A percentile compares a stretch with the other conserved stretches of the same genome.
These are phyloP conservation scores for Mycena floridula DNA, from an alignment of 768 basidiomycete species.

Conservation along the genomic window DNA sequence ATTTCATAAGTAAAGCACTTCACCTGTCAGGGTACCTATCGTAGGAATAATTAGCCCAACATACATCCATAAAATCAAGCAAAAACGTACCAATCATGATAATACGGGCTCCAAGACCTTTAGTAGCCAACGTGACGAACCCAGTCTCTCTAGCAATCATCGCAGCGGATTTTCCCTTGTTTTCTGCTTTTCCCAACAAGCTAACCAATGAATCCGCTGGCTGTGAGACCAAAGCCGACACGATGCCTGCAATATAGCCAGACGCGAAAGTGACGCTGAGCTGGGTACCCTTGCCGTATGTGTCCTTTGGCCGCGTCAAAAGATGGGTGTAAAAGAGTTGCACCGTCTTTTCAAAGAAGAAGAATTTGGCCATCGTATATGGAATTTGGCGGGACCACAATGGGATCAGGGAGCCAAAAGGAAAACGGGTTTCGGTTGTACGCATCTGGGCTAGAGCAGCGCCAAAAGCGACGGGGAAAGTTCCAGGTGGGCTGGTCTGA, in stretches of 20 bases:
- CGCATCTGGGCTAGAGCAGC: conserved; percentile 70
- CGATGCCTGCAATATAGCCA: conserved; percentile 92
- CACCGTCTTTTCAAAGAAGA: conserved; percentile 89
- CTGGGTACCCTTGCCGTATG: conserved; percentile 76
- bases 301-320: conserved; percentile 72
- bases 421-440: conserved; percentile 68
- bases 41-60: conserved; percentile 22
- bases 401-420: conserved; percentile 80
- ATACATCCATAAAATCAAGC: background rate
- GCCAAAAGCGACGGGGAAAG: conserved; percentile 73
- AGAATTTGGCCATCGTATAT: conserved; percentile 99
- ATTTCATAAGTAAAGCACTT: background rate
- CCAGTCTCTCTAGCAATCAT: conserved; percentile 70
- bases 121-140: conserved; percentile 57
- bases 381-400: conserved; percentile 94
- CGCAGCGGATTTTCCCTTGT: conserved; percentile 77
- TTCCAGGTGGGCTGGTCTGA: conserved; percentile 68
- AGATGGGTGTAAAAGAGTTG: conserved; percentile 84
- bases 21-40: conserved; percentile 27
- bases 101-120: conserved; percentile 84
- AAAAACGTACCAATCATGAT: conserved; percentile 67
- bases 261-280: conserved; percentile 86
- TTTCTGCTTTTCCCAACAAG: conserved; percentile 83
- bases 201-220: conserved; percentile 93
- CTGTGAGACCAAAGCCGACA: conserved; percentile 94